These are phyloP conservation scores for Akanthomyces dipterigenus DNA, from an alignment of 2,329 filamentous ascomycete species.

Conservation along the genomic window DNA sequence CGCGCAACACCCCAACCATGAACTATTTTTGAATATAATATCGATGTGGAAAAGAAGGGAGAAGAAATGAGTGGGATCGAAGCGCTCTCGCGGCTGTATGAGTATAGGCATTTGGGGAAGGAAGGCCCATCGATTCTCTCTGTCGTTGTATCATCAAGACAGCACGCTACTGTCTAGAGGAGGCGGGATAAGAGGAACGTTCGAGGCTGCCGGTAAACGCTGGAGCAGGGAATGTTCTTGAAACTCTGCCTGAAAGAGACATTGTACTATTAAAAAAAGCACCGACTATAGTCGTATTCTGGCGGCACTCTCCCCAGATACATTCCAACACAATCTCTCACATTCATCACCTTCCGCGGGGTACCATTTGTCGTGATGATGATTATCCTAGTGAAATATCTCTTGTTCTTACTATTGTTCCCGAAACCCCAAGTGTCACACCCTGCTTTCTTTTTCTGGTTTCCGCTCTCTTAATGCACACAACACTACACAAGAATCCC, in stretches of 20 bases:
- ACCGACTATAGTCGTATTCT: not conserved
- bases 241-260: not conserved
- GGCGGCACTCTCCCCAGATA: not conserved
- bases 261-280: constrained; percentile 3
- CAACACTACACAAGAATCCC: not conserved
- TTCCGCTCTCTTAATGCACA: not conserved
- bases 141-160: not conserved
- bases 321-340: not conserved
- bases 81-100: not conserved
- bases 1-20: too few species aligned
- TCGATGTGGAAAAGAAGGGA: not conserved
- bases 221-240: not conserved
- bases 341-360: not conserved
- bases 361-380: not conserved
- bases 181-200: not conserved
- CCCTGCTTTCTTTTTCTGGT: not conserved
- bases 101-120: not conserved
- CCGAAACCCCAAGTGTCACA: not conserved
- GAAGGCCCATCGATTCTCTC: not conserved
- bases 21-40: constrained; percentile 2
- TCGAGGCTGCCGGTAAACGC: not conserved
- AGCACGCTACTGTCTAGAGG: not conserved
- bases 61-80: not conserved
- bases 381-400: not conserved
- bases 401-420: not conserved